Evolutionary conservation across 2,329 filamentous ascomycete genomes (phyloP), one percentile per base, ranked within the genome.

Genomic region (Ceratocystis lukuohia): DNA sequence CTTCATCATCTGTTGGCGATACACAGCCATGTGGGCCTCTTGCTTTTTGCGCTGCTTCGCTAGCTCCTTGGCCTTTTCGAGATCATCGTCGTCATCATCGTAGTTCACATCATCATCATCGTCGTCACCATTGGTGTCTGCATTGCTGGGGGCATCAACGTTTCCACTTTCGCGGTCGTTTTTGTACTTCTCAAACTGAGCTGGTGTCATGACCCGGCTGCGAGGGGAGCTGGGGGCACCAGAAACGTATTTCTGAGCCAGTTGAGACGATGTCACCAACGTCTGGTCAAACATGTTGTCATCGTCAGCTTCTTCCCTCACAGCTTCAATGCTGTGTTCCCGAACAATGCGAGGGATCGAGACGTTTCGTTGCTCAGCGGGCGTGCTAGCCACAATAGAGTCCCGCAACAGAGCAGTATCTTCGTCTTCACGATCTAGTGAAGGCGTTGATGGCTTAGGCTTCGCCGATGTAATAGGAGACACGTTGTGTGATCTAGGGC

Each of bases 1-100:
- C 76, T 96, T 96, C 88, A 93, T 96, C 91, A 96, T 96, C 75
- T 94, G 89, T 74, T 96, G 91, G 67, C 91, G 84, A 74, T 96
- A 96, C 1, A 96, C 87, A 1, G 90, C 83, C 79, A 96, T 87
- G 74, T 94, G 90, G 12, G 91, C 91, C 75, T 96, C 90, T 74
- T 96, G 91, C 78, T 92, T 94, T 71, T 86, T 84, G 69, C 91
- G 82, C 74, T 94, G 89, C 73, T 86, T 88, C 20, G 87, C 84
- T 61, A 88, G 80, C 72, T 89, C 82, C 72, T 81, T 87, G 33
- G 85, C 84, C 72, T 88, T 89, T 72, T 95, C 90, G 0, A 81
- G 74, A 69, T 95, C 91, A 71, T 95, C 90, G 53, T 92, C 88
- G 59, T 90, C 87, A 59, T 89, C 86, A 48, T 87, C 84, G 69